A percentile compares a stretch with the other conserved stretches of the same genome.
phyloP scores from a whole-genome alignment of 2,329 filamentous ascomycete species.

The Colletotrichum echinochloae region DNA sequence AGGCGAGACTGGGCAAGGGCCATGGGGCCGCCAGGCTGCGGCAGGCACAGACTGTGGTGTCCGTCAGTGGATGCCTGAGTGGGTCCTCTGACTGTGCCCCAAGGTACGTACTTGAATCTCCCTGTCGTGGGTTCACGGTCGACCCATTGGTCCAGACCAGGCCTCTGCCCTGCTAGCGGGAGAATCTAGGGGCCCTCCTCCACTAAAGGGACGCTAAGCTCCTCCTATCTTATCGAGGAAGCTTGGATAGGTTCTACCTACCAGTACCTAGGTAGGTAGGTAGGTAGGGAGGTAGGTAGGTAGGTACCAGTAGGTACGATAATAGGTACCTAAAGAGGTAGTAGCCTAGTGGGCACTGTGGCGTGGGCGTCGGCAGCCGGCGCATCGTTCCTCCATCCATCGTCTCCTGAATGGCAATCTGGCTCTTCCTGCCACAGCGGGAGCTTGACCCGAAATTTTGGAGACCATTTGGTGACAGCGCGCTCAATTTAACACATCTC shows the following conservation, averaged over 20 bases:
- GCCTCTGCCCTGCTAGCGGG: constrained; percentile 13
- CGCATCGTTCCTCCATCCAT: constrained; percentile 40
- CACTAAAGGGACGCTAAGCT: constrained; percentile 7
- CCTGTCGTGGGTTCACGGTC: constrained; percentile 13
- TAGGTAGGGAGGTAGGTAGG: neutral
- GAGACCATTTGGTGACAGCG: constrained; percentile 32
- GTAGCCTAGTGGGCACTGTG: constrained; percentile 10
- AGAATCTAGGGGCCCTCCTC: constrained; percentile 27
- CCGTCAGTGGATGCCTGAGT: constrained; percentile 26
- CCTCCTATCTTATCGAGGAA: constrained; percentile 8
- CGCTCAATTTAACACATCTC: constrained; percentile 41
- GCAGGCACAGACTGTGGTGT: constrained; percentile 34
- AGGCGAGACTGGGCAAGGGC: constrained; percentile 33
- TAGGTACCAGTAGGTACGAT: too few species aligned
- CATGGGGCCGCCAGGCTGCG: constrained; percentile 27
- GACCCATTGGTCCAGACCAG: constrained; percentile 19
- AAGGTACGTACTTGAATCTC: constrained; percentile 11
- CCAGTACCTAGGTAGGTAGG: too few species aligned
- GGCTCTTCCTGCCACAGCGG: constrained; percentile 39
- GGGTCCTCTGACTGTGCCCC: constrained; percentile 11
- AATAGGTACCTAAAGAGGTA: neutral
- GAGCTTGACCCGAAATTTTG: constrained; percentile 39
- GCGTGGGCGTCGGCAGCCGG: constrained; percentile 31
- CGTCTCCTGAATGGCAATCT: constrained; percentile 41
- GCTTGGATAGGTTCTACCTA: constrained; percentile 9